phyloP scores from a whole-genome alignment of 305 asterid genomes.

The Salvia sclarea region DNA sequence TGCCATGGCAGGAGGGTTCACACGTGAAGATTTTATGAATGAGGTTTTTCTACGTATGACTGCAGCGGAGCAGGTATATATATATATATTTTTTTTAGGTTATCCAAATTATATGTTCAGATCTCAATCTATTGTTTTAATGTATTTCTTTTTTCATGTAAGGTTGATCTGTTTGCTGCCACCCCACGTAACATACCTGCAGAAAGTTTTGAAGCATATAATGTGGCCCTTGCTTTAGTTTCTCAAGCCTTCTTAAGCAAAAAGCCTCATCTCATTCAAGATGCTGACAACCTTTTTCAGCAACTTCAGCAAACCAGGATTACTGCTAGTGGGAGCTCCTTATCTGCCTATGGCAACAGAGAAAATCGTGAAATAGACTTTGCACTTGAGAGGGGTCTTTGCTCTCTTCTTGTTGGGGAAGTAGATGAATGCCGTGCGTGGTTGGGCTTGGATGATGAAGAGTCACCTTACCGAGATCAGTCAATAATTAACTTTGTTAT shows the following conservation, averaged over 20 bases:
- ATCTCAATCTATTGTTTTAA: background rate
- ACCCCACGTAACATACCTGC: constrained; percentile 98
- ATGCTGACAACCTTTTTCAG: constrained; percentile 92
- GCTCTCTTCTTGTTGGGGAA: constrained; percentile 93
- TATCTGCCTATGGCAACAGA: constrained; percentile 44
- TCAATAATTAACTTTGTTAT: constrained; percentile 72
- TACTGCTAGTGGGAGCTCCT: constrained; percentile 50
- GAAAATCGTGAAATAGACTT: constrained; percentile 81
- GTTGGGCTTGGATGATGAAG: constrained; percentile 83
- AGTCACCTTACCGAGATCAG: constrained; percentile 83
- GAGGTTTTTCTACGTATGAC: constrained; percentile 88
- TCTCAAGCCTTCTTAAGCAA: constrained; percentile 87
- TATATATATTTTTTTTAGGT: too few species aligned
- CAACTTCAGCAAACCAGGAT: constrained; percentile 93
- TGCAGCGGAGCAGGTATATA: constrained; percentile 97
- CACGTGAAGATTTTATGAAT: constrained; percentile 96
- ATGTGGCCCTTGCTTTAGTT: constrained; percentile 94
- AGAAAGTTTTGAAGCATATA: constrained; percentile 95
- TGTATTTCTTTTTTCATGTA: constrained; percentile 1
- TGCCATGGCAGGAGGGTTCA: constrained; percentile 86
- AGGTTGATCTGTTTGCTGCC: constrained; percentile 94
- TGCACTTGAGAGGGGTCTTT: constrained; percentile 95
- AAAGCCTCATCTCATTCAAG: constrained; percentile 89
- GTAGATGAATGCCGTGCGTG: constrained; percentile 86
- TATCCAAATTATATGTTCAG: background rate